phyloP scores from a whole-genome alignment of 495 filamentous ascomycete species.

The Penicillium cinerascens region DNA sequence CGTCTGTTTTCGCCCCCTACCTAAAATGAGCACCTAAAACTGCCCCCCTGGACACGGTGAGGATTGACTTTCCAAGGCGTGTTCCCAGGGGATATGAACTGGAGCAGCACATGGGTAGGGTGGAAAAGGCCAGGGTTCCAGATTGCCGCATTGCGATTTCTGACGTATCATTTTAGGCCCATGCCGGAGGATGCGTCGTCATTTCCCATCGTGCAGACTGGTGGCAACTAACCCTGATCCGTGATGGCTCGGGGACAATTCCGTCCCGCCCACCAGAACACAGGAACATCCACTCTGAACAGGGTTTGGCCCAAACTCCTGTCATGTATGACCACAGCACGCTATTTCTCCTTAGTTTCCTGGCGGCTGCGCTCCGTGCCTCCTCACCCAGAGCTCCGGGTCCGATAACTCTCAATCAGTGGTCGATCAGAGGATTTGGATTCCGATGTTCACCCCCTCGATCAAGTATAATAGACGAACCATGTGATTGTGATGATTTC shows the following conservation, averaged over 20 bases:
- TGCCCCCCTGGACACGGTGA: neutral
- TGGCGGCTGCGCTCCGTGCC: constrained; percentile 13
- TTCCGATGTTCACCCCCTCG: constrained; percentile 1
- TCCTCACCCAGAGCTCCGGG: constrained; percentile 9
- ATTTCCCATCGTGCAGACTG: neutral
- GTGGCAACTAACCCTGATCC: neutral
- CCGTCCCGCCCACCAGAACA: neutral
- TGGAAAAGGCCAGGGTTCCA: neutral
- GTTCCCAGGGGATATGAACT: neutral
- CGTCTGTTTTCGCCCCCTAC: neutral
- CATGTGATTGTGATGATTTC: neutral
- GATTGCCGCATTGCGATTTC: constrained; percentile 10
- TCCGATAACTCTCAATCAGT: constrained; percentile 7
- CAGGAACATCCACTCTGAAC: neutral
- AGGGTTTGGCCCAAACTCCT: neutral
- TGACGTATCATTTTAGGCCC: constrained; percentile 17
- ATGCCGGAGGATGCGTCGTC: neutral
- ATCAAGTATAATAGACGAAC: constrained; percentile 10
- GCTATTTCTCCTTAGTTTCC: neutral
- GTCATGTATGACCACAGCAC: neutral
- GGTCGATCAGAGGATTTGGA: constrained; percentile 11
- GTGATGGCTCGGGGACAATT: neutral
- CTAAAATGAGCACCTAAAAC: too few species aligned
- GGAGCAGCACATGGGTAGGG: neutral
- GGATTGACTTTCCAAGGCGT: neutral